Evolutionary conservation across 768 basidiomycete genomes (phyloP).

Genomic region (Termitomyces sp.): DNA sequence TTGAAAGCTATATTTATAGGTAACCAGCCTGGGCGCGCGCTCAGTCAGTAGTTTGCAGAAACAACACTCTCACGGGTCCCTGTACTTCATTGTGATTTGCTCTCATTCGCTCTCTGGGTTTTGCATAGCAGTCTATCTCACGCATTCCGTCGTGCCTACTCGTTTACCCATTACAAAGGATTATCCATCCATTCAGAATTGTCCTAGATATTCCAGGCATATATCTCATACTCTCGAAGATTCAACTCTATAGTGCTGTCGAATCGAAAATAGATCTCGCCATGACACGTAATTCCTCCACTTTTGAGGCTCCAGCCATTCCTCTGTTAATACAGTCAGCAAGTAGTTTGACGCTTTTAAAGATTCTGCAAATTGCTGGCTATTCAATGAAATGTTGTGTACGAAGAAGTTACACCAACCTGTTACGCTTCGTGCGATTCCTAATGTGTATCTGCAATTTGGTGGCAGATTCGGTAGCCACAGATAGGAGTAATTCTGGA

Average conservation of each 20-base stretch:
- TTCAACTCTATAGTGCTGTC: conserved; percentile 1
- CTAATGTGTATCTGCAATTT: conserved; percentile 53
- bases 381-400: not conserved
- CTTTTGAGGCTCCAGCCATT: not conserved
- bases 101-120: not conserved
- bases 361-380: not conserved
- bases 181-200: not conserved
- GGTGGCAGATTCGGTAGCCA: conserved; percentile 54
- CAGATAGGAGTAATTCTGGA: conserved; percentile 61
- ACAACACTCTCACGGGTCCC: not conserved
- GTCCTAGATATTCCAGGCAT: conserved; percentile 1
- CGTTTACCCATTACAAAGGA: not conserved
- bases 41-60: not conserved
- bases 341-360: conserved; percentile 11
- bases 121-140: not conserved
- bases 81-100: not conserved
- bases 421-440: conserved; percentile 45
- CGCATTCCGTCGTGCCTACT: not conserved
- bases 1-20: conserved; percentile 1
- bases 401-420: conserved; percentile 28
- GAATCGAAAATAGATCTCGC: conserved; percentile 11
- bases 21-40: not conserved
- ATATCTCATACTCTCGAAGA: not conserved
- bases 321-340: conserved; percentile 1
- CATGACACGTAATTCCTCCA: conserved; percentile 9